Evolutionary conservation across 2,329 filamentous ascomycete genomes (phyloP).

Genomic region (Aspergillus arachidicola): DNA sequence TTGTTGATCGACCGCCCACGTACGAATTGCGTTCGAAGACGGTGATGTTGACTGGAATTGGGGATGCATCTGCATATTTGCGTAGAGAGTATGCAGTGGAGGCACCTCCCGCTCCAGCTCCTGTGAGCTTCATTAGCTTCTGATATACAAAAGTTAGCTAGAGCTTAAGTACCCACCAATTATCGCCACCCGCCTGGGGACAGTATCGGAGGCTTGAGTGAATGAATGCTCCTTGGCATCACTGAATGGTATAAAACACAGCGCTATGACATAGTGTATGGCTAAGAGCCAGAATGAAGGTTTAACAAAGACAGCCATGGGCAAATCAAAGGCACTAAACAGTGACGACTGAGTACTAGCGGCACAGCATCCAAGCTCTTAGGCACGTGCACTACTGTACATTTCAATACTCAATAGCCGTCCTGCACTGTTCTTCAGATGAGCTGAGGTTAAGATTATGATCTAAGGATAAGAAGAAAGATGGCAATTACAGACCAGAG

Average conservation of each 20-base stretch:
- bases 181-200: constrained; percentile 37
- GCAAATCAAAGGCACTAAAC: background rate
- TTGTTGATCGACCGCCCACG: constrained; percentile 85
- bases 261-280: constrained; percentile 14
- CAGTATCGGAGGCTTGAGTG: constrained; percentile 11
- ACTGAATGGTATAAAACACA: constrained; percentile 21
- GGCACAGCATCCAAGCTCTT: background rate
- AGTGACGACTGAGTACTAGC: background rate
- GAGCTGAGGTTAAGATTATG: background rate
- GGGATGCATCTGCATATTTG: constrained; percentile 65
- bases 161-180: constrained; percentile 30
- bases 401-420: background rate
- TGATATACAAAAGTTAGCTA: constrained; percentile 3
- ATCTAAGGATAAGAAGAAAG: background rate
- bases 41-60: constrained; percentile 74
- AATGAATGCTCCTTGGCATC: constrained; percentile 30
- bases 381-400: background rate
- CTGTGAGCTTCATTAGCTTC: constrained; percentile 49
- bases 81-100: constrained; percentile 83
- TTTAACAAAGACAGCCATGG: constrained; percentile 14
- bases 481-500: background rate
- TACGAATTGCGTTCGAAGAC: constrained; percentile 79
- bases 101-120: constrained; percentile 85
- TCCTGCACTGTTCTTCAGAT: background rate
- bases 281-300: constrained; percentile 9